These are phyloP conservation scores for Lepiota brunneoincarnata DNA, from an alignment of 768 basidiomycete genomes.

Conservation along the genomic window DNA sequence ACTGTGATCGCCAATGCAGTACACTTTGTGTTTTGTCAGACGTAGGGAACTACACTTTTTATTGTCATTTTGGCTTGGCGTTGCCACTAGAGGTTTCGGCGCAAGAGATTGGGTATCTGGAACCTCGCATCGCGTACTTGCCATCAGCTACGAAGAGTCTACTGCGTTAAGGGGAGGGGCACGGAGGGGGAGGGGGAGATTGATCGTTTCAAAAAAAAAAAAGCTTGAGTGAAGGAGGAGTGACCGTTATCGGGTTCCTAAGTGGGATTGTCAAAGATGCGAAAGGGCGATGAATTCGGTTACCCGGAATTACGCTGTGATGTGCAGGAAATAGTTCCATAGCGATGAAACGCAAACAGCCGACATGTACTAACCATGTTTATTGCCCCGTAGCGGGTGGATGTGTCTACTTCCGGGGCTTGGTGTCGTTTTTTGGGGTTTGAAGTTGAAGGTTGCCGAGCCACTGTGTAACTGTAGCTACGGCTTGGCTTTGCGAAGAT, in stretches of 20 bases:
- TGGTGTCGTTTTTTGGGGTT: too few relatives aligned
- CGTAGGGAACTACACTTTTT: neutral
- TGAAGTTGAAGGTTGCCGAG: neutral
- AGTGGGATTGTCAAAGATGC: neutral
- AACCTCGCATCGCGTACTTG: neutral
- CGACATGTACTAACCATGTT: too few relatives aligned
- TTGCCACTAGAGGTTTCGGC: neutral
- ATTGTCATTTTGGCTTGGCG: neutral
- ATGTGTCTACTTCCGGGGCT: neutral
- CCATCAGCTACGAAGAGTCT: neutral
- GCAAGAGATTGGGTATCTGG: neutral
- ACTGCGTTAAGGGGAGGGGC: neutral
- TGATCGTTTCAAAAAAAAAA: constrained; percentile 2
- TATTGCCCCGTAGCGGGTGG: neutral
- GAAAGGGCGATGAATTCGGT: constrained; percentile 1
- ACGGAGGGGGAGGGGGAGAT: neutral
- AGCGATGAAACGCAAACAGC: constrained; percentile 2
- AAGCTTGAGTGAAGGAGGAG: constrained; percentile 3
- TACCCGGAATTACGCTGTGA: neutral
- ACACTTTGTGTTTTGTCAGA: neutral
- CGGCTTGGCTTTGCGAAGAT: neutral
- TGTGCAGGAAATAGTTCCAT: neutral
- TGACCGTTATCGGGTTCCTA: neutral
- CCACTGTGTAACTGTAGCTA: neutral
- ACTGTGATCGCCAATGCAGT: neutral